A percentile compares a stretch with the other conserved stretches of the same genome.
phyloP scores from a whole-genome alignment of 192 early-diverging fungal genomes.

The Coemansia sp. region DNA sequence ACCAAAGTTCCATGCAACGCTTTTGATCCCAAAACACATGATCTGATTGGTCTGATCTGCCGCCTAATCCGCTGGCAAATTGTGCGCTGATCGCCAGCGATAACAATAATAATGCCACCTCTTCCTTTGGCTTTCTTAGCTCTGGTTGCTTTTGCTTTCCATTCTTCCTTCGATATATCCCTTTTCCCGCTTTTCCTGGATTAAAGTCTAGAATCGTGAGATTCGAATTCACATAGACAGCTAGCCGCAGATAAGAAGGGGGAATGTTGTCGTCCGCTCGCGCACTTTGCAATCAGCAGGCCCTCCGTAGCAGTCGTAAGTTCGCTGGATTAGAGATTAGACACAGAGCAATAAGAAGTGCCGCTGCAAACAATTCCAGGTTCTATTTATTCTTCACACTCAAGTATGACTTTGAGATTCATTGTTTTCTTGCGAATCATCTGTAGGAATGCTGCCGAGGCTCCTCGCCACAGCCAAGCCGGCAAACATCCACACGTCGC shows the following conservation, averaged over 20 bases:
- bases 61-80: too few species aligned
- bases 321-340: neutral
- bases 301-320: conserved; percentile 32
- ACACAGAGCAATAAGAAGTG: neutral
- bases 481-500: conserved; percentile 39
- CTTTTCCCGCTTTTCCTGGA: neutral
- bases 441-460: too few species aligned
- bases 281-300: conserved; percentile 14
- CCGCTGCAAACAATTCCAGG: neutral
- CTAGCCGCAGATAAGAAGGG: neutral
- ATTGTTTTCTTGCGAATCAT: neutral
- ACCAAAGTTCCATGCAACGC: too few species aligned
- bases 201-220: neutral
- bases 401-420: neutral
- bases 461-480: too few species aligned
- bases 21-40: too few species aligned
- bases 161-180: neutral
- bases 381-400: neutral
- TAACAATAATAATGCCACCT: too few species aligned
- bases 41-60: too few species aligned
- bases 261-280: conserved; percentile 33
- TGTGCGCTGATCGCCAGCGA: too few species aligned
- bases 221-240: too few species aligned
- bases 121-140: too few species aligned
- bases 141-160: neutral